Conservation (phyloP, 805 yeast genomes). For the Wickerhamiella hasegawae region DNA sequence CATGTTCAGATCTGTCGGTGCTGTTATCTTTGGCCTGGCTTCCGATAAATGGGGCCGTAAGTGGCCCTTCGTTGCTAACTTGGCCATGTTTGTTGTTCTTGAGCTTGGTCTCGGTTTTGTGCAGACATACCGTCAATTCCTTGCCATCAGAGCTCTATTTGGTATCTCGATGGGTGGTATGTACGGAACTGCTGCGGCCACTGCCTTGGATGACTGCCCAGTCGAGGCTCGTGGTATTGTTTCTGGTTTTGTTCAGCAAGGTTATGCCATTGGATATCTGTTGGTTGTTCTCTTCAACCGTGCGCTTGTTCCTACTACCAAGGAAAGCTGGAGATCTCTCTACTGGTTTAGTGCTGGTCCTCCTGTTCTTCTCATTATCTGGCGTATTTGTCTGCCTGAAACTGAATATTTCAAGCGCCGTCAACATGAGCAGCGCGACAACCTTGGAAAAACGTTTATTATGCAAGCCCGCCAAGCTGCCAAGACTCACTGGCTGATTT, state of each 20-base stretch:
- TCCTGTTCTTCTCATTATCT: constrained; percentile 38
- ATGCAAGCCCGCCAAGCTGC: constrained; percentile 24
- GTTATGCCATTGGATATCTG: constrained; percentile 58
- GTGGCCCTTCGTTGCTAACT: constrained; percentile 43
- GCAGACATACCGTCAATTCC: constrained; percentile 39
- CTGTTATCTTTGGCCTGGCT: constrained; percentile 44
- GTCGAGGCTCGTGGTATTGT: constrained; percentile 40
- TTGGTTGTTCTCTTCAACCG: constrained; percentile 49
- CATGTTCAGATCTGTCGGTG: constrained; percentile 59
- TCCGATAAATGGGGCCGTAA: constrained; percentile 51
- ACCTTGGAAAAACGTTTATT: constrained; percentile 12
- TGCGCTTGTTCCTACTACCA: constrained; percentile 34
- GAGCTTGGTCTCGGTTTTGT: constrained; percentile 56
- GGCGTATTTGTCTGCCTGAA: constrained; percentile 47
- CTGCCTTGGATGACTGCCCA: constrained; percentile 53
- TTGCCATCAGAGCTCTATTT: constrained; percentile 46
- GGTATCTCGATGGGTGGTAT: constrained; percentile 63
- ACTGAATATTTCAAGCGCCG: constrained; percentile 33
- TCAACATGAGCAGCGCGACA: constrained; percentile 11
- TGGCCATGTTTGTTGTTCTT: constrained; percentile 33
- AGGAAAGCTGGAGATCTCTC: constrained; percentile 50
- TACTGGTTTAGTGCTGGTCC: constrained; percentile 63
- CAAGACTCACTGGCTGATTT: constrained; percentile 41
- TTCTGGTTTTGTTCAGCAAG: constrained; percentile 64
- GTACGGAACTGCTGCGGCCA: constrained; percentile 48